These are phyloP conservation scores for Camillea tinctor DNA, from an alignment of 2,329 filamentous ascomycete genomes.

Conservation along the genomic window DNA sequence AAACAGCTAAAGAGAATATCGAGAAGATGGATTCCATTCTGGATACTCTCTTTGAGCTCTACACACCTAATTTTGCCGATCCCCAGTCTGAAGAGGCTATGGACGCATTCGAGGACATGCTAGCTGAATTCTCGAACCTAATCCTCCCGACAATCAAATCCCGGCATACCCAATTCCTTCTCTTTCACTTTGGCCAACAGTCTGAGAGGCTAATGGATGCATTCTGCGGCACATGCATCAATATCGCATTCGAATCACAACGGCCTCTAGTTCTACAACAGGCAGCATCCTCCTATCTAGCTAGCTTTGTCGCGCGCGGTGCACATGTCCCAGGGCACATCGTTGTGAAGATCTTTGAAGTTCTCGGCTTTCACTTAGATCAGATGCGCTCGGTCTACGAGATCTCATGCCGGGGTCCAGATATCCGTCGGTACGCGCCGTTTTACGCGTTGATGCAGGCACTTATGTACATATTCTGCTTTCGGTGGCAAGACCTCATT, in stretches of 20 bases:
- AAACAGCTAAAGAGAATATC: conserved; percentile 75
- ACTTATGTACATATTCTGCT: conserved; percentile 93
- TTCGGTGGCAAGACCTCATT: conserved; percentile 91
- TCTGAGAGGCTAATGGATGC: conserved; percentile 75
- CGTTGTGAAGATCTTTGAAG: conserved; percentile 78
- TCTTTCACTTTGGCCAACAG: conserved; percentile 92
- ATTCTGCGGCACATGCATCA: conserved; percentile 76
- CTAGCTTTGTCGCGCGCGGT: conserved; percentile 90
- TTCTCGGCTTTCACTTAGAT: conserved; percentile 76
- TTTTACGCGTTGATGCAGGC: conserved; percentile 91
- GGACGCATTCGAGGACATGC: conserved; percentile 72
- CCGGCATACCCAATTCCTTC: conserved; percentile 89
- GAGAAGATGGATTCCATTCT: conserved; percentile 90
- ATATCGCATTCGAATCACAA: conserved; percentile 68
- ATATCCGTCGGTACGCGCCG: conserved; percentile 76
- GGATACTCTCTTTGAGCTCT: conserved; percentile 82
- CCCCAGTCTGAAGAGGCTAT: conserved; percentile 68
- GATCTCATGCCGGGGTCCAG: conserved; percentile 73
- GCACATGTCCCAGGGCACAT: conserved; percentile 73
- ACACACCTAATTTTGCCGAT: conserved; percentile 68
- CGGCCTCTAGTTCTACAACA: conserved; percentile 74
- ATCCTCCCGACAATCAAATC: conserved; percentile 90
- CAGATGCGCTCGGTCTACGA: conserved; percentile 72
- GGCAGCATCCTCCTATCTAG: conserved; percentile 85
- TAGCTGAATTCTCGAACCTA: conserved; percentile 82